Percentiles rank a stretch among this genome's conserved stretches.
phyloP scores from a whole-genome alignment of 2,329 filamentous ascomycete genomes.

The Alternaria brassicae region DNA sequence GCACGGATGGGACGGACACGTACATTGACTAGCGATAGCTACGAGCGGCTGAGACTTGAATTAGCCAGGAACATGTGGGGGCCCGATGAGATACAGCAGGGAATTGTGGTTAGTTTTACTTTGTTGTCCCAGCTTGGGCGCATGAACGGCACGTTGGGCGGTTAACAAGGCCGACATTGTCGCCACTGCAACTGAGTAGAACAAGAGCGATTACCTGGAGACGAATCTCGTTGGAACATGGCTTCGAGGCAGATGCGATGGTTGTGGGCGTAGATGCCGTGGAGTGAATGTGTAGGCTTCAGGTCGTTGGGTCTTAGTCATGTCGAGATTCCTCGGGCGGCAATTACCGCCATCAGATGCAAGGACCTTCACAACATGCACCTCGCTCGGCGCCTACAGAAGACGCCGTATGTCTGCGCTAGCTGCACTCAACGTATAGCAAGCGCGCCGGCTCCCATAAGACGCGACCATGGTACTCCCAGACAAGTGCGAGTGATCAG shows the following conservation, averaged over 20 bases:
- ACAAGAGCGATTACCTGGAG: not conserved
- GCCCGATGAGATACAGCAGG: not conserved
- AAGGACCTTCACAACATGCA: constrained; percentile 34
- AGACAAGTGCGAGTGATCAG: constrained; percentile 11
- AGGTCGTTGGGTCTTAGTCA: constrained; percentile 21
- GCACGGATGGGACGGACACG: constrained; percentile 19
- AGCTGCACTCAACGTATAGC: constrained; percentile 35
- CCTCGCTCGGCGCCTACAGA: constrained; percentile 18
- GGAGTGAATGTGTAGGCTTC: not conserved
- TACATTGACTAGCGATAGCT: constrained; percentile 15
- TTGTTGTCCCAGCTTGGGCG: not conserved
- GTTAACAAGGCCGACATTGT: not conserved
- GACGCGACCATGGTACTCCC: not conserved
- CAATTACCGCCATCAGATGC: constrained; percentile 13
- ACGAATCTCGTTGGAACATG: not conserved
- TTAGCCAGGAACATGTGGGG: constrained; percentile 21
- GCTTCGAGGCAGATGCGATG: not conserved
- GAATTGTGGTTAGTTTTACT: constrained; percentile 2
- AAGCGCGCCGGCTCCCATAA: not conserved
- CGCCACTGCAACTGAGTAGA: not conserved
- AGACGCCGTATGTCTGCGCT: constrained; percentile 34
- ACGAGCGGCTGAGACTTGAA: constrained; percentile 13
- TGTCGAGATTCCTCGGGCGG: constrained; percentile 11
- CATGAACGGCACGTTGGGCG: constrained; percentile 1
- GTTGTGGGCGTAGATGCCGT: not conserved